Base-by-base conservation (phyloP, 495 filamentous ascomycete genomes). In the Aspergillus conjunctus region DNA sequence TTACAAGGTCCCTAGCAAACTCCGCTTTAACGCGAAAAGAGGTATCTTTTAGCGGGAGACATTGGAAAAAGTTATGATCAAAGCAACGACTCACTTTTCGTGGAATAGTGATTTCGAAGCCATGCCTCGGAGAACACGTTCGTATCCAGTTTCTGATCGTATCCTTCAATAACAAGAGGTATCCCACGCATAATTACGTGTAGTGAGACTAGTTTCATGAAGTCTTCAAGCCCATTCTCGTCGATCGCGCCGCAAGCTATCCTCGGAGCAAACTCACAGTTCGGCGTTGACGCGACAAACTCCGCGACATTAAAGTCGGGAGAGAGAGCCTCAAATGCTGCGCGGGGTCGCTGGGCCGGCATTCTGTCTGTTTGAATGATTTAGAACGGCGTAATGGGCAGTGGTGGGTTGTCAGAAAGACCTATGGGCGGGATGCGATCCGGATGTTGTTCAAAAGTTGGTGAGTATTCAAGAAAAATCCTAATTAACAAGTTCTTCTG, bases 141-240 rank as follows among this genome's bases (percentile, higher is more conserved):
- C 39, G 88, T 82, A 61, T 88, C 86, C 45, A 88, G 75, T 17
- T 84, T 79, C 14, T 80, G 63, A 22, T 90, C 76, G 79, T 91
- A 97, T 22, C 91, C 92, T 70, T 94, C 90, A 45, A 98, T 85
- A 43, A 98, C 90, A 18, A 98, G 77, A 12, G 93, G 93, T 56
- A 87, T 89, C 7, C 93, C 93, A 18, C 87, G 85, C n/a, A 87
- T 77, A 50, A 96, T 86, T 10, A 97, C 92, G 66, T 93, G 87
- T 2, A 88, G 77, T 21, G 87, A 76, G 1, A 97, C 85, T 6
- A 96, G 79, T 65, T 88, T 88, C 71, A 96, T 90, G 57, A 98
- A 93, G 4, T 83, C 81, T 17, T 88, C 85, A 2, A 88, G 76
- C 3, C 88, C 87, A 55, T 90, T 82, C 51, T 85, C 78, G 53